Evolutionary conservation across 2,329 filamentous ascomycete genomes (phyloP), one percentile per base, ranked within the genome.

Genomic region (Xylariaceae sp.): DNA sequence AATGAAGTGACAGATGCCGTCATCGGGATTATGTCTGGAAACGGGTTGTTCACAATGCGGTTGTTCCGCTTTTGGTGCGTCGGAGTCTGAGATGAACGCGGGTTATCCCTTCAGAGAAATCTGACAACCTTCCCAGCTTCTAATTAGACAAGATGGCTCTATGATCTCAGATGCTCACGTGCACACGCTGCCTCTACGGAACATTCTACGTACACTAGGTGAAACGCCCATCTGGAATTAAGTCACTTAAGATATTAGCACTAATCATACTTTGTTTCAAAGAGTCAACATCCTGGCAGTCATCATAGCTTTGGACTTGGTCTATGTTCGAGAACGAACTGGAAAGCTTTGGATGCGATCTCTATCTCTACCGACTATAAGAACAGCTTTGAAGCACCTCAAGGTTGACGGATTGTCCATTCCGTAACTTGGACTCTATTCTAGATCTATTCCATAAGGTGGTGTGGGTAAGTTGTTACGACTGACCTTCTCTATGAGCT

Each of bases 401-500:
- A 13, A 9, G n/a, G 3, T n/a, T 15, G n/a, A 45, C n/a, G 11
- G 9, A n/a, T 6, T 45, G n/a, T 45, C n/a, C 3, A 4, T n/a
- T 45, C 42, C 42, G 42, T 45, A 45, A n/a, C 13, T 45, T 17
- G 11, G 13, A 45, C 11, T 45, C 42, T 45, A n/a, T 45, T 45
- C 42, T 13, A 15, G 42, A 6, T 45, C 42, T 45, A 45, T 13
- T 45, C 13, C 5, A n/a, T n/a, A 2, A n/a, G 11, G 13, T 10
- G 7, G 30, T 5, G n/a, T 17, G n/a, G 23, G 11, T 6, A 37
- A 50, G 11, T 13, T 15, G 13, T 42, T 44, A 51, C 42, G 3
- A 15, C 13, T 18, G 48, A 44, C 52, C 47, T 15, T 37, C 11
- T 39, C 11, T 54, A 61, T 70, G 62, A 13, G 66, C 65, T 50